These are phyloP conservation scores for Rhynchospora pubera DNA, from an alignment of 176 grass and related monocot species.

Conservation along the genomic window DNA sequence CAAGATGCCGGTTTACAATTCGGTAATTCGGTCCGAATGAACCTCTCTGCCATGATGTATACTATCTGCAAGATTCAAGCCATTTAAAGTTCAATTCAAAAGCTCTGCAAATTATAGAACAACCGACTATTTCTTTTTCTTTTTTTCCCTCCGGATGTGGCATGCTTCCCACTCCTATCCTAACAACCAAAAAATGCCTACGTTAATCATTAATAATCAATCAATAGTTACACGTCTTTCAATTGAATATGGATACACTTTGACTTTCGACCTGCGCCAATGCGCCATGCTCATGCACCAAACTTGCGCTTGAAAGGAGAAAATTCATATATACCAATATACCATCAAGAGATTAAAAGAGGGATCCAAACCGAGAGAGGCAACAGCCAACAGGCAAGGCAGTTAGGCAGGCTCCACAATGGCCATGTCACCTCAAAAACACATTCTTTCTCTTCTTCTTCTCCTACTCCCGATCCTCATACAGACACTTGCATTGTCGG, in stretches of 20 bases:
- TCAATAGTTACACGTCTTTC: neutral
- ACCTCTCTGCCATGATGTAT: too few relatives aligned
- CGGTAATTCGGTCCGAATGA: too few relatives aligned
- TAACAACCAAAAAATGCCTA: neutral
- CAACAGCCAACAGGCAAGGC: too few relatives aligned
- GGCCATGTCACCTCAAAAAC: constrained; percentile 20
- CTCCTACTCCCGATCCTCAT: constrained; percentile 5
- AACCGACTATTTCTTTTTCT: too few relatives aligned
- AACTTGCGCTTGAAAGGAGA: neutral
- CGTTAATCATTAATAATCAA: neutral
- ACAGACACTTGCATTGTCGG: neutral
- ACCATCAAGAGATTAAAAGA: neutral
- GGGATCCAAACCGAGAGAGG: neutral
- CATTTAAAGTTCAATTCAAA: too few relatives aligned
- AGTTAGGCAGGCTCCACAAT: constrained; percentile 12
- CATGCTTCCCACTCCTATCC: constrained; percentile 6
- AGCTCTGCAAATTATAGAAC: too few relatives aligned
- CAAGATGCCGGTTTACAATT: too few relatives aligned
- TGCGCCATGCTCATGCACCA: neutral
- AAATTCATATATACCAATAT: constrained; percentile 8
- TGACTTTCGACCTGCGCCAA: neutral
- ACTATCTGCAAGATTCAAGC: too few relatives aligned
- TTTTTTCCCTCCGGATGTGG: neutral
- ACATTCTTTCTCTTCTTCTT: neutral
- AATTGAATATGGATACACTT: constrained; percentile 2